Conservation (phyloP, 129 eudicot genomes). For the Ambrosia trifida region DNA sequence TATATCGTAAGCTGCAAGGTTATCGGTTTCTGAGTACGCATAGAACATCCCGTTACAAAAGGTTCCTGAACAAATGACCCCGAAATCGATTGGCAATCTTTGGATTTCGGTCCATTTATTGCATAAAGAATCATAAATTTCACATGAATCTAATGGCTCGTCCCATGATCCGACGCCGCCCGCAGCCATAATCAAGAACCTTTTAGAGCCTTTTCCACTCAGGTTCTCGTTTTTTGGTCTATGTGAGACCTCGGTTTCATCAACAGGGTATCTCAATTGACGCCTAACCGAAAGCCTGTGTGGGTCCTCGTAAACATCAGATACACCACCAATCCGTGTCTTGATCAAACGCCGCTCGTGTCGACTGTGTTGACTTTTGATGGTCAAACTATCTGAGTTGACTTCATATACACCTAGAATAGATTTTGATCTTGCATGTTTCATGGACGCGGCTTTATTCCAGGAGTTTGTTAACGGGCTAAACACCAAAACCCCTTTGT, state of each 20-base stretch:
- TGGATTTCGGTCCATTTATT: constrained; percentile 87
- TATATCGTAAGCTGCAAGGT: constrained; percentile 71
- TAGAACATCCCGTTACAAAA: constrained; percentile 68
- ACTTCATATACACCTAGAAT: constrained; percentile 68
- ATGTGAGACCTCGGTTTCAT: constrained; percentile 51
- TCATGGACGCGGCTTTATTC: constrained; percentile 83
- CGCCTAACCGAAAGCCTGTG: constrained; percentile 89
- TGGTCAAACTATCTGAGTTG: constrained; percentile 43
- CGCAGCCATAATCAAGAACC: constrained; percentile 73
- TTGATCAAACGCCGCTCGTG: constrained; percentile 60
- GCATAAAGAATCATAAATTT: constrained; percentile 68
- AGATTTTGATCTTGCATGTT: constrained; percentile 80
- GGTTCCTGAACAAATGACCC: constrained; percentile 71
- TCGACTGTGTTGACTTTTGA: constrained; percentile 52
- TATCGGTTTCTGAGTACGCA: constrained; percentile 76
- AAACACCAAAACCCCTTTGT: constrained; percentile 78
- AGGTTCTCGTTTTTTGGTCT: constrained; percentile 49
- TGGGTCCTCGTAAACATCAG: constrained; percentile 96
- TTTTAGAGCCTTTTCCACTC: constrained; percentile 38
- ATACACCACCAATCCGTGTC: constrained; percentile 74
- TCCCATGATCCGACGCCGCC: constrained; percentile 97
- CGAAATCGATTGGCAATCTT: constrained; percentile 74
- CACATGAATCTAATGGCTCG: constrained; percentile 82
- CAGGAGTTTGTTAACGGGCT: constrained; percentile 71
- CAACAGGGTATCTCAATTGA: constrained; percentile 54